These are phyloP conservation scores for Primulina huaijiensis DNA, from an alignment of 257 asterid species.

Conservation along the genomic window DNA sequence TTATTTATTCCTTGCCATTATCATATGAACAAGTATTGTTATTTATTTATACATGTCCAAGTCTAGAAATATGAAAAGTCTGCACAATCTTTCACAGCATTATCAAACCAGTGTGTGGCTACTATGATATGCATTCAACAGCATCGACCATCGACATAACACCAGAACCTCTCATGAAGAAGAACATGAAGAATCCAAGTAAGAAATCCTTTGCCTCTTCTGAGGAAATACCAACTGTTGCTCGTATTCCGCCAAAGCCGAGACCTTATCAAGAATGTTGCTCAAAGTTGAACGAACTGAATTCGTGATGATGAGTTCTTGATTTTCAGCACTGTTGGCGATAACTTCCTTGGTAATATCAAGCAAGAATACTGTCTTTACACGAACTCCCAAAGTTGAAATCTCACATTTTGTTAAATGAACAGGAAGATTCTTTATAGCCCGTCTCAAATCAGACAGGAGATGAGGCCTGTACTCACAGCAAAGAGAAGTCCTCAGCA, in stretches of 20 bases:
- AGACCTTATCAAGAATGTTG: slow-evolving; percentile 50
- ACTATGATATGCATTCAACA: neutral
- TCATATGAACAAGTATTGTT: neutral
- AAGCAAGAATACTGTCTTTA: slow-evolving; percentile 51
- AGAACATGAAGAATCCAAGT: slow-evolving; percentile 28
- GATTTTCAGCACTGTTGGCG: slow-evolving; percentile 2
- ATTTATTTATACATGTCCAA: neutral
- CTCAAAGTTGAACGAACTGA: slow-evolving; percentile 47
- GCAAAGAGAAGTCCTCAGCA: slow-evolving; percentile 65
- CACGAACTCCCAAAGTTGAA: slow-evolving; percentile 62
- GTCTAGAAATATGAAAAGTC: neutral
- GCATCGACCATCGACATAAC: neutral
- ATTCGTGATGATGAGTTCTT: slow-evolving; percentile 23
- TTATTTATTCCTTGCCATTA: neutral
- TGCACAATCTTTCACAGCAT: neutral
- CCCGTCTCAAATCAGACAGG: slow-evolving; percentile 46
- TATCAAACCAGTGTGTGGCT: neutral
- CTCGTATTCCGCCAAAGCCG: slow-evolving; percentile 48
- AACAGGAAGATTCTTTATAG: slow-evolving; percentile 37
- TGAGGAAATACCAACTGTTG: slow-evolving; percentile 41
- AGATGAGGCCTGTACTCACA: slow-evolving; percentile 63
- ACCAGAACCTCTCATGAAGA: slow-evolving; percentile 24
- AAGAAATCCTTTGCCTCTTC: slow-evolving; percentile 51
- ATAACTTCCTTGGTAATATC: slow-evolving; percentile 22
- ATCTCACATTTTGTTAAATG: slow-evolving; percentile 54